A percentile compares a stretch with the other conserved stretches of the same genome.
phyloP scores from a whole-genome alignment of 192 early-diverging fungal species.

The Thoreauomyces humboldtii region DNA sequence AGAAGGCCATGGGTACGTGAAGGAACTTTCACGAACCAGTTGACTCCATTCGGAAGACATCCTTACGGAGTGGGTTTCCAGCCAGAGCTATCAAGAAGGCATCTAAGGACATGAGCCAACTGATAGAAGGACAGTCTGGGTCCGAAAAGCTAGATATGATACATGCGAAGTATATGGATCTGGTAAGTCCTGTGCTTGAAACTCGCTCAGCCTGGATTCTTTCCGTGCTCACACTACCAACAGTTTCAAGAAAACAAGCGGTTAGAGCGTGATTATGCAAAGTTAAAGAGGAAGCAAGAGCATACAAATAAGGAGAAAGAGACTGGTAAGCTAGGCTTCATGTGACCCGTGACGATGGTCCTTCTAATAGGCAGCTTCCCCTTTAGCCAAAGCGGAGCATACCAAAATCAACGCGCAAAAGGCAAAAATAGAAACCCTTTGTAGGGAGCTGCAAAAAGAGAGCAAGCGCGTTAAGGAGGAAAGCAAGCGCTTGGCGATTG shows the following conservation, averaged over 20 bases:
- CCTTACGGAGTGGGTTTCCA: too few species aligned
- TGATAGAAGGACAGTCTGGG: slow-evolving; percentile 48
- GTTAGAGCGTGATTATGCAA: slow-evolving; percentile 51
- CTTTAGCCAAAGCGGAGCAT: slow-evolving; percentile 31
- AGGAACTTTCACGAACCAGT: too few species aligned
- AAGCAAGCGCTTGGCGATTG: slow-evolving; percentile 40
- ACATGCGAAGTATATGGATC: slow-evolving; percentile 56
- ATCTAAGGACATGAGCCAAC: slow-evolving; percentile 49
- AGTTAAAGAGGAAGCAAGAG: slow-evolving; percentile 47
- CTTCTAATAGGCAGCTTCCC: background rate
- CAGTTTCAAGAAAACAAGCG: slow-evolving; percentile 61
- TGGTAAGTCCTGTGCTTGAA: slow-evolving; percentile 51
- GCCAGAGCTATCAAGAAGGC: slow-evolving; percentile 61
- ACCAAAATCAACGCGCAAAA: slow-evolving; percentile 36
- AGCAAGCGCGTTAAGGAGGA: slow-evolving; percentile 59
- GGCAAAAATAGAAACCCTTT: slow-evolving; percentile 57
- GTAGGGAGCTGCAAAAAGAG: slow-evolving; percentile 60
- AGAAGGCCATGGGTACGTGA: slow-evolving; percentile 50
- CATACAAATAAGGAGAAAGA: slow-evolving; percentile 52
- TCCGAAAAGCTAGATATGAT: slow-evolving; percentile 44
- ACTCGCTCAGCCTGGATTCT: too few species aligned
- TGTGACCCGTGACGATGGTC: background rate
- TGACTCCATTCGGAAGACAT: too few species aligned
- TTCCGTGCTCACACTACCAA: background rate
- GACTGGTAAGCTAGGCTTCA: slow-evolving; percentile 28